These are phyloP conservation scores for Diplogelasinospora grovesii DNA, from an alignment of 495 filamentous ascomycete species.

Conservation along the genomic window DNA sequence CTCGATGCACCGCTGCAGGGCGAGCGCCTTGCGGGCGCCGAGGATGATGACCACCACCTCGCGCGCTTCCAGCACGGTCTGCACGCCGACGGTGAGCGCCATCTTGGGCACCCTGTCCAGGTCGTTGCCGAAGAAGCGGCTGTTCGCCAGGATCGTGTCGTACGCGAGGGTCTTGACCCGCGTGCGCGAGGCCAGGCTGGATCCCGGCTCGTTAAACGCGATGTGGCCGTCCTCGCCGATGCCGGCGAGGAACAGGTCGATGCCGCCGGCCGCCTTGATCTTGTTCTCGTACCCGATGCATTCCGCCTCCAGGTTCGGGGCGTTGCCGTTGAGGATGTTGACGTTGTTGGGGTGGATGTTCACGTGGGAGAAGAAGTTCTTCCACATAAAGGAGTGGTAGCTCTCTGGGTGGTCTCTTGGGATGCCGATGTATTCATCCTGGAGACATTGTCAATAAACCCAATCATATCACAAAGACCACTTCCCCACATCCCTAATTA, in stretches of 20 bases:
- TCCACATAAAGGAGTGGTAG: conserved; percentile 90
- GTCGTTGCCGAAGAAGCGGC: conserved; percentile 73
- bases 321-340: conserved; percentile 81
- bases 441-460: too few species aligned
- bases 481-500: too few species aligned
- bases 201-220: conserved; percentile 86
- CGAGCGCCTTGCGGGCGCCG: conserved; percentile 72
- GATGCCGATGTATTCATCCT: conserved; percentile 85
- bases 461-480: too few species aligned
- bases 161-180: conserved; percentile 82
- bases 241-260: conserved; percentile 79
- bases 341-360: conserved; percentile 74
- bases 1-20: conserved; percentile 76
- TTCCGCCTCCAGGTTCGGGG: conserved; percentile 66
- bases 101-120: conserved; percentile 67
- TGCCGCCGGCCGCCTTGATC: conserved; percentile 68
- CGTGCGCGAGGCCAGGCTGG: conserved; percentile 68
- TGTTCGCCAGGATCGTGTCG: conserved; percentile 81
- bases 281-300: conserved; percentile 73
- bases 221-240: conserved; percentile 85
- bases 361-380: conserved; percentile 82
- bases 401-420: conserved; percentile 75
- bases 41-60: conserved; percentile 80
- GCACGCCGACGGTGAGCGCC: conserved; percentile 83
- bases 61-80: conserved; percentile 73